Evolutionary conservation across 192 early-diverging fungal species (phyloP), one percentile per base, ranked within the genome.

Genomic region (Coemansia aciculifera): DNA sequence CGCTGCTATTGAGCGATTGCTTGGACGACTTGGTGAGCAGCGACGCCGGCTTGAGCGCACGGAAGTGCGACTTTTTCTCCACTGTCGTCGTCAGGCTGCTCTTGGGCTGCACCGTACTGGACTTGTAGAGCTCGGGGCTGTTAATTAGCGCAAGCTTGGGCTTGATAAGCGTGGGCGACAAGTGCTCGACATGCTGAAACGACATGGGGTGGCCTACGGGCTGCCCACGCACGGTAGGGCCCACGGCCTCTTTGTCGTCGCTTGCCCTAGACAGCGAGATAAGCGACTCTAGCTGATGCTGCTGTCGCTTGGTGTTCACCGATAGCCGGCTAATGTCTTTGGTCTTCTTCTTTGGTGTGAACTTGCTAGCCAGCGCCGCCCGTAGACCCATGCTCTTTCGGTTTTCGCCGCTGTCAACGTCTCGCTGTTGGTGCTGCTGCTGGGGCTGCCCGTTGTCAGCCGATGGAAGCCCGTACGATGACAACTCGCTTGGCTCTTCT

Each of bases 151-250:
- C 59, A 71, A 82, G 77, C 66, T 77, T 77, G 64, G 74, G 74
- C 27, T 59, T 69, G 31, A 76, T 39, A 38, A 74, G 52, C 13
- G 71, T 76, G 0, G 71, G 74, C 66, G 79, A 82, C 64, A 82
- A 57, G 40, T 82, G 79, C 72, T 82, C 74, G 66, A 82, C 79
- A 39, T 82, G 79, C 17, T 77, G 71, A 59, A 82, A 77, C 39
- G 79, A 69, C 71, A 82, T 77, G 15, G 79, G 79, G 42, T 75
- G 71, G 36, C 79, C 74, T 12, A 82, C 79, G 4, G 75, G 71
- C 68, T 74, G 71, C 3, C 79, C 79, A 40, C 68, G 67, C 17
- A 82, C 75, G 27, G 51, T 82, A 23, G 78, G 78, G 13, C 62
- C 67, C 13, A 38, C 56, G 27, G 63, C 31, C 13, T 17, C 39